Conservation (phyloP, 1,284 basidiomycete genomes). For the Amylostereum chailletii region DNA sequence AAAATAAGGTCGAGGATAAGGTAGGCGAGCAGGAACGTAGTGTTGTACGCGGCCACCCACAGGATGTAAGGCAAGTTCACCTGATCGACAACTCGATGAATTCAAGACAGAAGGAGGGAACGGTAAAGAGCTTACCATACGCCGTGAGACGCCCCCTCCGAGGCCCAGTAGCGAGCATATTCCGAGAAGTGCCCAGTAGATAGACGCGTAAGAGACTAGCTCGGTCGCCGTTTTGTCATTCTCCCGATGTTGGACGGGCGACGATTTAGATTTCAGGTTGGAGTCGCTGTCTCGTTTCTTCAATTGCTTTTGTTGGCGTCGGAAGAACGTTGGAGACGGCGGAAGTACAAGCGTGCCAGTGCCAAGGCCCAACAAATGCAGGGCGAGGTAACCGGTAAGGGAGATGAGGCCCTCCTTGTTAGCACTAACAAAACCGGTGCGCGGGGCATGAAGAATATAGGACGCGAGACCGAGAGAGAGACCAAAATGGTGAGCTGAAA, state of each 20-base stretch:
- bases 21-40: slow-evolving; percentile 78
- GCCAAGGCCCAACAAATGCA: slow-evolving; percentile 83
- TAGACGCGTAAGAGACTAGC: slow-evolving; percentile 64
- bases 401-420: slow-evolving; percentile 93
- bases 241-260: slow-evolving; percentile 28
- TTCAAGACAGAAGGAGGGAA: slow-evolving; percentile 1
- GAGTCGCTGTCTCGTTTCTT: slow-evolving; percentile 5
- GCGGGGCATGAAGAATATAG: slow-evolving; percentile 58
- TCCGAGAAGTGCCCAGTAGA: slow-evolving; percentile 70
- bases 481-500: slow-evolving; percentile 59
- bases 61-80: slow-evolving; percentile 85
- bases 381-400: slow-evolving; percentile 78
- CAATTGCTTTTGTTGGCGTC: slow-evolving; percentile 31
- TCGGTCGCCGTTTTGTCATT: slow-evolving; percentile 68
- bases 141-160: slow-evolving; percentile 59
- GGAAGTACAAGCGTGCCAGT: slow-evolving; percentile 78
- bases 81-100: slow-evolving; percentile 28
- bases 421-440: slow-evolving; percentile 58
- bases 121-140: slow-evolving; percentile 48
- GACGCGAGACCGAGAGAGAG: slow-evolving; percentile 50
- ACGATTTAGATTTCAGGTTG: background rate
- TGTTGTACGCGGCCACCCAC: slow-evolving; percentile 89
- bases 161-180: slow-evolving; percentile 27
- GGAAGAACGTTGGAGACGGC: slow-evolving; percentile 65
- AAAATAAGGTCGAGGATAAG: slow-evolving; percentile 67